Conservation (phyloP, 441 rosid genomes). For the Euphorbia schlechtendalii region DNA sequence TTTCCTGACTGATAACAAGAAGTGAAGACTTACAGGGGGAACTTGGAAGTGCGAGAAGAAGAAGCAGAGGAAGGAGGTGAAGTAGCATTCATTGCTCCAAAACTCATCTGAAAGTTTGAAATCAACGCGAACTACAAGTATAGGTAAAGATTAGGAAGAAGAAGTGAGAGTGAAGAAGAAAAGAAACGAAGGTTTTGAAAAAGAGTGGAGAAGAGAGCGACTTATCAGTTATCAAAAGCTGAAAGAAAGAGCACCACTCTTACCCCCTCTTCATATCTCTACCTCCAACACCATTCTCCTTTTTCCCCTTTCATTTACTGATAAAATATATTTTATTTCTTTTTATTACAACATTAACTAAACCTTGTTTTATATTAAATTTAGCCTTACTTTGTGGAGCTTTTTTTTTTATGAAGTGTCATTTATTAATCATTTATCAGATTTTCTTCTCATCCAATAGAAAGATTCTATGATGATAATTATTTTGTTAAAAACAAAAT, state of each 20-base stretch:
- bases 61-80: conserved; percentile 34
- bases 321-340: too few relatives aligned
- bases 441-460: too few relatives aligned
- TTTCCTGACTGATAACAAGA: neutral
- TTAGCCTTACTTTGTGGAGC: too few relatives aligned
- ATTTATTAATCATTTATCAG: too few relatives aligned
- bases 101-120: conserved; percentile 21
- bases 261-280: neutral
- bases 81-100: conserved; percentile 36
- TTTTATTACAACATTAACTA: too few relatives aligned
- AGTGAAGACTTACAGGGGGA: conserved; percentile 24
- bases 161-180: neutral
- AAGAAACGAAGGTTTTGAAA: neutral
- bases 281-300: neutral
- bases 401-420: too few relatives aligned
- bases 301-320: too few relatives aligned
- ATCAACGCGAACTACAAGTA: neutral
- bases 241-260: neutral
- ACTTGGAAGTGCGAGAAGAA: conserved; percentile 35
- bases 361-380: too few relatives aligned
- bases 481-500: too few relatives aligned
- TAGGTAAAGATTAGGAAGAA: too few relatives aligned
- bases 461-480: too few relatives aligned
- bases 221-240: neutral
- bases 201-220: neutral